Evolutionary conservation across 2,329 filamentous ascomycete genomes (phyloP), one percentile per base, ranked within the genome.

Genomic region (Fusarium chlamydosporum): DNA sequence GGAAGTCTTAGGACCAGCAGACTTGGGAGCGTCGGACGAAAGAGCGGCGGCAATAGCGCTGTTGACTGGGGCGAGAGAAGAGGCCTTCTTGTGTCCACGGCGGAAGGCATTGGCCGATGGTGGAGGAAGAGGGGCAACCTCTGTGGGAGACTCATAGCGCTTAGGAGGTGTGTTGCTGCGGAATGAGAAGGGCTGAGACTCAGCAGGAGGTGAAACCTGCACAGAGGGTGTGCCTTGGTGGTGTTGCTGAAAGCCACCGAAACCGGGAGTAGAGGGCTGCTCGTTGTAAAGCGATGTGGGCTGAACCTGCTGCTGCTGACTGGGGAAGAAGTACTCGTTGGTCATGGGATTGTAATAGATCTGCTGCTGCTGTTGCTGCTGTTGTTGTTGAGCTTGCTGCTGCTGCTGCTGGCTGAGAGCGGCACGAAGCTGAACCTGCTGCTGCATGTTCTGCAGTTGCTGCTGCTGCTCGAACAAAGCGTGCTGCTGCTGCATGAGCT

Each of bases 71-170:
- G 90, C 87, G 29, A 94, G 85, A 7, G 95, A 97, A 23, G 89
- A 88, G 12, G 89, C 88, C 87, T 97, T 97, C 85, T 96, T 96
- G 82, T 98, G 95, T 58, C 93, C 92, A 61, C 94, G 93, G 67
- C 94, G 94, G 85, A 97, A 97, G 43, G 94, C 93, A 75, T 94
- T 96, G 70, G 92, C 92, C 56, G 94, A 96, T 61, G 93, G 93
- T 29, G 93, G 93, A 53, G 94, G 94, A 54, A 97, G 87, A 40
- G 94, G 93, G 4, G 81, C 79, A 15, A 85, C 82, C 72, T 92
- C 89, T 15, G 88, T 87, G 7, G 91, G 92, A 18, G 92, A 91
- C 51, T 90, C 86, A 47, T 87, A 86, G 75, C 90, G 87, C 78
- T 88, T 89, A 16, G 88, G 87, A 33, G 89, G 88, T 9, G 89